Evolutionary conservation across 176 grass and related monocot species (phyloP).

Genomic region (Coix lacrymajobi): DNA sequence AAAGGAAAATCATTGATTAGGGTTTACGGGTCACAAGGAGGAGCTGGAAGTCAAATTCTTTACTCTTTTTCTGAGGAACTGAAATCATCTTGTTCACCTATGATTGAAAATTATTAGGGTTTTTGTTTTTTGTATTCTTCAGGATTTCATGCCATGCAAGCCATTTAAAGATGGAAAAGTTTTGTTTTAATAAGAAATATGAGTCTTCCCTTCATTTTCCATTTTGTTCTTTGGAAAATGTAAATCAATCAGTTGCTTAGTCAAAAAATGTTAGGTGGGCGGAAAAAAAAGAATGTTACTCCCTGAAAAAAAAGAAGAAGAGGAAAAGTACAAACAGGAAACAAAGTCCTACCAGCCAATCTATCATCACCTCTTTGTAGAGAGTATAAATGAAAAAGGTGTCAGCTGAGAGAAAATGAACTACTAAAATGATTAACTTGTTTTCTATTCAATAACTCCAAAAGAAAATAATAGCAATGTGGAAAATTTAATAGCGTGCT

Average conservation of each 20-base stretch:
- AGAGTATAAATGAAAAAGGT: not conserved
- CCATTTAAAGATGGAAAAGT: not conserved
- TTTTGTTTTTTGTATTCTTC: not conserved
- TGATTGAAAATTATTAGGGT: not conserved
- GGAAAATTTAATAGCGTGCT: conserved; percentile 10
- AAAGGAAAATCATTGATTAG: not conserved
- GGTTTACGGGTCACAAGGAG: not conserved
- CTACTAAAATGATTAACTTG: not conserved
- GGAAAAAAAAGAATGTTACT: not conserved
- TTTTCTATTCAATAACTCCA: conserved; percentile 3
- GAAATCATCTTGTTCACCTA: not conserved
- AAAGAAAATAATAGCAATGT: conserved; percentile 4
- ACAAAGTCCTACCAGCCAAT: not conserved
- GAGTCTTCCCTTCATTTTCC: not conserved
- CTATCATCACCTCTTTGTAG: not conserved
- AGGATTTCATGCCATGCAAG: not conserved
- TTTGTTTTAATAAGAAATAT: not conserved
- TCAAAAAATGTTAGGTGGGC: not conserved
- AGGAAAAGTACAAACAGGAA: not conserved
- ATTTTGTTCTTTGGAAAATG: conserved; percentile 4
- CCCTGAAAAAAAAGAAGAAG: not conserved
- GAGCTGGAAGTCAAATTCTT: not conserved
- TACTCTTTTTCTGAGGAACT: not conserved
- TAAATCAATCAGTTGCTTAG: not conserved
- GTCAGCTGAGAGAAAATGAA: conserved; percentile 2